These are phyloP conservation scores for Actinomucor elegans DNA, from an alignment of 371 early-diverging fungal species.

Conservation along the genomic window DNA sequence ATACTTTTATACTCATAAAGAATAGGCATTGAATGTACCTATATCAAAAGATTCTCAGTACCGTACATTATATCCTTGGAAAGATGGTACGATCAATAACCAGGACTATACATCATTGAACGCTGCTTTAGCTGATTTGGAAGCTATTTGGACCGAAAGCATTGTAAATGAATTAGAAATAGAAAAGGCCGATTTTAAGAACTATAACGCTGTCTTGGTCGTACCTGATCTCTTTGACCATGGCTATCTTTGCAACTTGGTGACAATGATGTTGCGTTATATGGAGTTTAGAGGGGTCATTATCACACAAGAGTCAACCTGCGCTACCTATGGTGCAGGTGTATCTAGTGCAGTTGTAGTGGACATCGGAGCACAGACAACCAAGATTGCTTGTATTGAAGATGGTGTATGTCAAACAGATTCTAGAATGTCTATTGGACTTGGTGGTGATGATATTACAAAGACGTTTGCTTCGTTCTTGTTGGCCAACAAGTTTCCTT, in stretches of 20 bases:
- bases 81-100: slow-evolving; percentile 72
- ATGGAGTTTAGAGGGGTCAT: slow-evolving; percentile 78
- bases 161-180: slow-evolving; percentile 77
- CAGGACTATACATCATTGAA: slow-evolving; percentile 68
- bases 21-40: slow-evolving; percentile 43
- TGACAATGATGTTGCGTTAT: slow-evolving; percentile 67
- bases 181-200: slow-evolving; percentile 52
- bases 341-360: slow-evolving; percentile 85
- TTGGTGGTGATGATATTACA: slow-evolving; percentile 89
- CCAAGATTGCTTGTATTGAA: slow-evolving; percentile 82
- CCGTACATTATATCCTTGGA: slow-evolving; percentile 66
- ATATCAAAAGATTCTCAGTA: slow-evolving; percentile 32
- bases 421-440: slow-evolving; percentile 50
- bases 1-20: neutral
- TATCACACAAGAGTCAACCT: slow-evolving; percentile 79
- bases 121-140: slow-evolving; percentile 72
- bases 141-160: slow-evolving; percentile 74
- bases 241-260: slow-evolving; percentile 60
- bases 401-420: slow-evolving; percentile 79
- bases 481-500: slow-evolving; percentile 72
- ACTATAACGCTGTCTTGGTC: slow-evolving; percentile 72
- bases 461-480: slow-evolving; percentile 69
- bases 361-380: slow-evolving; percentile 89
- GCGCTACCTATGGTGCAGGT: slow-evolving; percentile 89
- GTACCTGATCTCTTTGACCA: slow-evolving; percentile 78